Percentiles rank a stretch among this genome's conserved stretches.
These are phyloP conservation scores for Celoporthe dispersa DNA, from an alignment of 2,329 filamentous ascomycete genomes.

Conservation along the genomic window DNA sequence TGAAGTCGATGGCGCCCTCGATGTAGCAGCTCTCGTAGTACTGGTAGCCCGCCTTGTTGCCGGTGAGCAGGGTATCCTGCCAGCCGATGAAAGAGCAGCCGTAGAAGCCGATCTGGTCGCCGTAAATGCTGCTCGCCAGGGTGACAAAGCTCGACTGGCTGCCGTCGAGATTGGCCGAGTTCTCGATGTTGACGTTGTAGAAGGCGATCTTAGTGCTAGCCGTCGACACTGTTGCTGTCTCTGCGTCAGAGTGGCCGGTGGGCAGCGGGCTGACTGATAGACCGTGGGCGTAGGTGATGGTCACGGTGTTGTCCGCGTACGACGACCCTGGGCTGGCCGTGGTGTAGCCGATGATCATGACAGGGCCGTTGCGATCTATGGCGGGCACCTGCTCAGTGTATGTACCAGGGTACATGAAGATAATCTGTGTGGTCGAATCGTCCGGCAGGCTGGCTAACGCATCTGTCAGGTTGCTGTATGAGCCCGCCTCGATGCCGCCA, in stretches of 20 bases:
- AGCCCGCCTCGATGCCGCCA: slow-evolving; percentile 33
- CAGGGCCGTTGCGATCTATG: slow-evolving; percentile 31
- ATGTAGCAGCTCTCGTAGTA: slow-evolving; percentile 47
- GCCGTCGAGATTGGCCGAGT: slow-evolving; percentile 31
- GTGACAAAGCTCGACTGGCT: slow-evolving; percentile 40
- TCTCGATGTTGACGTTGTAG: slow-evolving; percentile 59
- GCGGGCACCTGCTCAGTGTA: slow-evolving; percentile 31
- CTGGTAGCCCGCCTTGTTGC: slow-evolving; percentile 43
- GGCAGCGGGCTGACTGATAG: slow-evolving; percentile 17
- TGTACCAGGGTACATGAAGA: slow-evolving; percentile 38
- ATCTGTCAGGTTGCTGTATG: slow-evolving; percentile 38
- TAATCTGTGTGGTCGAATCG: slow-evolving; percentile 38
- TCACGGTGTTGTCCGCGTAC: slow-evolving; percentile 60
- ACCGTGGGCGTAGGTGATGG: slow-evolving; percentile 48
- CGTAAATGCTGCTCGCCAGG: slow-evolving; percentile 46
- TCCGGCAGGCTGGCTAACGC: slow-evolving; percentile 36
- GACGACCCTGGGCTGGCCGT: slow-evolving; percentile 44
- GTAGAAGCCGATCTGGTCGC: slow-evolving; percentile 45
- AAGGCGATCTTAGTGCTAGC: slow-evolving; percentile 50
- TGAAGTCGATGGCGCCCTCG: slow-evolving; percentile 35
- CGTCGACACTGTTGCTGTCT: slow-evolving; percentile 45
- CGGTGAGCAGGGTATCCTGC: slow-evolving; percentile 50
- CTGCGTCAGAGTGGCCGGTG: slow-evolving; percentile 49
- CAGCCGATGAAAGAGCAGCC: slow-evolving; percentile 47
- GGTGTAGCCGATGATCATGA: slow-evolving; percentile 52